Percentiles rank a stretch among this genome's conserved stretches.
These are phyloP conservation scores for Casuarina cunninghamiana DNA, from an alignment of 306 rosid genomes.

Conservation along the genomic window DNA sequence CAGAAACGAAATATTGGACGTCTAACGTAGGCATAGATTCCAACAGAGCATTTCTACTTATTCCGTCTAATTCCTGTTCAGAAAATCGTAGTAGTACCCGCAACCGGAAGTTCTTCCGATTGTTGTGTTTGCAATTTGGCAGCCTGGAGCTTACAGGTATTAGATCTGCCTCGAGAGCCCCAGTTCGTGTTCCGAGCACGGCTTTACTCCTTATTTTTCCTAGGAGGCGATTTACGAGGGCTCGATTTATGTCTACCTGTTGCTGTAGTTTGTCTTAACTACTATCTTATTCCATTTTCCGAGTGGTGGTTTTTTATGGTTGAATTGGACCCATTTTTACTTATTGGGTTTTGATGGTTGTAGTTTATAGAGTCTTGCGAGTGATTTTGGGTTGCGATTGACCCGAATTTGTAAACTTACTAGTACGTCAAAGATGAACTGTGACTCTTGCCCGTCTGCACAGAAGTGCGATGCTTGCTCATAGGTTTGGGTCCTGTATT, in stretches of 20 bases:
- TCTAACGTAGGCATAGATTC: background rate
- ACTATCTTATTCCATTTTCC: background rate
- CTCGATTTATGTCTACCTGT: conserved; percentile 18
- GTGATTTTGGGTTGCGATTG: background rate
- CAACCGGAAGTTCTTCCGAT: conserved; percentile 20
- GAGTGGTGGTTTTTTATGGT: conserved; percentile 3
- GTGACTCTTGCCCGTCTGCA: background rate
- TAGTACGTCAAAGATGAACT: background rate
- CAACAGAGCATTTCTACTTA: background rate
- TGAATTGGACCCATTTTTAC: conserved; percentile 9
- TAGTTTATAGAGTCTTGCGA: background rate
- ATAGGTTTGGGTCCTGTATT: background rate
- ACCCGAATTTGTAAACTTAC: background rate
- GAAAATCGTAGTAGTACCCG: background rate
- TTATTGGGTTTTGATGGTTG: conserved; percentile 17
- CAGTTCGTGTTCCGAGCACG: conserved; percentile 20
- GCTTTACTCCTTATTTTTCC: background rate
- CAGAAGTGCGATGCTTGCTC: background rate
- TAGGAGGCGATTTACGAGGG: conserved; percentile 9
- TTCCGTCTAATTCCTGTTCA: background rate
- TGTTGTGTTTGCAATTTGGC: conserved; percentile 25
- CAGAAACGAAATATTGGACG: background rate
- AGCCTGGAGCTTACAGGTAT: conserved; percentile 18
- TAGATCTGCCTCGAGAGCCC: conserved; percentile 43
- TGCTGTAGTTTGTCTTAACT: conserved; percentile 12